These are phyloP conservation scores for Tricholoma bakamatsutake DNA, from an alignment of 768 basidiomycete species.

Conservation along the genomic window DNA sequence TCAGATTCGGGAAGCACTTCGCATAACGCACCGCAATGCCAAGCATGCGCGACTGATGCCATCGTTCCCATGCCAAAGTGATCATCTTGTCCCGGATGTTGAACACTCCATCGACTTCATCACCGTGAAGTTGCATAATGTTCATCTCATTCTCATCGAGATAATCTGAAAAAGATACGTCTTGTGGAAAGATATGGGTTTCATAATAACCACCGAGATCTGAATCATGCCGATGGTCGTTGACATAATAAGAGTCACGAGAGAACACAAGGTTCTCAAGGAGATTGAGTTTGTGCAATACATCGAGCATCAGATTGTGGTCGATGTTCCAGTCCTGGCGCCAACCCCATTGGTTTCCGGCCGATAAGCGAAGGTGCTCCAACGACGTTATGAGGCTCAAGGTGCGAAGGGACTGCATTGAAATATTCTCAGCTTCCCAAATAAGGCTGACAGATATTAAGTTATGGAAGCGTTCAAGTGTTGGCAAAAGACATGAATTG, in stretches of 20 bases:
- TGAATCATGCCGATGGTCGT: not conserved
- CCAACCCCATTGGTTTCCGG: not conserved
- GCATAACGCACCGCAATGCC: not conserved
- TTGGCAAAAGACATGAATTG: not conserved
- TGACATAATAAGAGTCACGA: not conserved
- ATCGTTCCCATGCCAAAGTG: not conserved
- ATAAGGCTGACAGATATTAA: not conserved
- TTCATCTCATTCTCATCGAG: not conserved
- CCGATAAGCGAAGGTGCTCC: not conserved
- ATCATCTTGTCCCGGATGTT: not conserved
- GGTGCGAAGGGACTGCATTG: not conserved
- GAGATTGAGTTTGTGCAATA: not conserved
- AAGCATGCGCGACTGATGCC: no score
- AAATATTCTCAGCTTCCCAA: not conserved
- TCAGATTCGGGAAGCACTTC: not conserved
- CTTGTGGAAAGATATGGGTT: not conserved
- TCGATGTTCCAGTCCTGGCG: not conserved
- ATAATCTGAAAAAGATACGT: not conserved
- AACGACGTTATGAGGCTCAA: not conserved
- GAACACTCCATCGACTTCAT: not conserved
- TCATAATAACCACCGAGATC: not conserved
- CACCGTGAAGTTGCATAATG: not conserved
- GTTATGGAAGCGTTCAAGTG: not conserved
- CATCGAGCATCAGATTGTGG: not conserved
- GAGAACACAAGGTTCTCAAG: not conserved